Evolutionary conservation across 2,329 filamentous ascomycete genomes (phyloP), one percentile per base, ranked within the genome.

Genomic region (Hymenoscyphus repandus): DNA sequence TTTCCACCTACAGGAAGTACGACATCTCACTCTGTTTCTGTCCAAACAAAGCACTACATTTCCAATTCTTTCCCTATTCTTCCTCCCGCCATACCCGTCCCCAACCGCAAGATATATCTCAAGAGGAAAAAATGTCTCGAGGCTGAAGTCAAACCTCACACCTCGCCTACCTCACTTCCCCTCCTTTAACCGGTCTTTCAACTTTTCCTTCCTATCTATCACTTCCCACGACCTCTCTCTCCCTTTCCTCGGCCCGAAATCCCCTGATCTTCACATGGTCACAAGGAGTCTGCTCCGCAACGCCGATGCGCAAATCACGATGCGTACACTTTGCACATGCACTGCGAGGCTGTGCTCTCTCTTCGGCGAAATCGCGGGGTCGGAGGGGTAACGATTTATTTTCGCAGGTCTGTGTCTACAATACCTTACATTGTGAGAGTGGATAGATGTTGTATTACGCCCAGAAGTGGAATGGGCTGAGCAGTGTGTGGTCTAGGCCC

Each of bases 171-270:
- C 38, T 20, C 13, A 3, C 11, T 40, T 20, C 38, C 18, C n/a
- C n/a, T n/a, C n/a, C 18, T 40, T 40, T 40, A 40, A 4, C 38
- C 38, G 18, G 18, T 15, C 38, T 40, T n/a, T 27, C 22, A 27
- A 27, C 22, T 27, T 27, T 27, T 27, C 22, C 12, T 37, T 37
- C 34, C 34, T 10, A 13, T 37, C 15, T 10, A 5, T 13, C 34
- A 3, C 39, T 44, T 12, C 10, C 32, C 47, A 20, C 31, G 15
- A 9, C 37, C 13, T 18, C 11, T 11, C 30, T 15, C 6, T 10
- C 38, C 12, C 17, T 38, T 9, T 33, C 20, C 37, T 47, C 50
- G 50, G 50, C n/a, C 50, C 50, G 50, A 52, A 45, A 42, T 39
- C 17, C 27, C 45, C 34, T 47, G 22, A 44, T 31, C 13, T 45